Evolutionary conservation across 164 flowering plant genomes (phyloP).

Genomic region (Vitis rotundifolia): DNA sequence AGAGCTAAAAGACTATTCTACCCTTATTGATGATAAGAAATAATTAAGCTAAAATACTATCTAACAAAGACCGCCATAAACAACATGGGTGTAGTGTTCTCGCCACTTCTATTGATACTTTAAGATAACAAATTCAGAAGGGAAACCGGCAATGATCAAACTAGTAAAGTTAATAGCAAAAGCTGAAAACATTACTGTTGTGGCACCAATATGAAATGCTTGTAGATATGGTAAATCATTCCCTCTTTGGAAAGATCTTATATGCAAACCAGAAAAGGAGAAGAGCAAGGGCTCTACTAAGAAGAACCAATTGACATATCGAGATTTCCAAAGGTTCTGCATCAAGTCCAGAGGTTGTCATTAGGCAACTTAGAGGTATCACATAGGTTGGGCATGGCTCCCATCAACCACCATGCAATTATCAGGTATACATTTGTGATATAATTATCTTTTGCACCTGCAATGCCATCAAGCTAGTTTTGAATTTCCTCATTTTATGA

Average conservation of each 20-base stretch:
- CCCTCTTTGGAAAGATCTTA: constrained; percentile 26
- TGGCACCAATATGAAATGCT: constrained; percentile 34
- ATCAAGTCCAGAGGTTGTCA: constrained; percentile 39
- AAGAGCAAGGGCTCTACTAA: constrained; percentile 35
- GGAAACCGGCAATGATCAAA: constrained; percentile 27
- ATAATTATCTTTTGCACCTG: constrained; percentile 39
- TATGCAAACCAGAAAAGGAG: constrained; percentile 34
- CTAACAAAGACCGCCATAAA: constrained; percentile 27
- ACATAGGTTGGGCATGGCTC: constrained; percentile 30
- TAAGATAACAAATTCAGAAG: constrained; percentile 30
- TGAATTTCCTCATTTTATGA: background rate
- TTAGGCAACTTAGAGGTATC: constrained; percentile 16
- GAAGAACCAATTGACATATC: constrained; percentile 37
- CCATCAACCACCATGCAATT: constrained; percentile 45
- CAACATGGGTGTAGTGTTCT: constrained; percentile 31
- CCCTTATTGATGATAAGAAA: no score
- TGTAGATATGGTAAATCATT: constrained; percentile 30
- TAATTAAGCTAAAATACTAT: no score
- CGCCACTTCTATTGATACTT: constrained; percentile 23
- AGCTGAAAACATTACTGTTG: constrained; percentile 42
- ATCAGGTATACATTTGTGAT: constrained; percentile 21
- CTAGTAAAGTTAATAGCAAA: constrained; percentile 31
- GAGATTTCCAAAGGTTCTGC: constrained; percentile 34
- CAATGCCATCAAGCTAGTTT: background rate
- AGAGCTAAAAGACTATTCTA: no score